Evolutionary conservation across 208 protist genomes (phyloP).

Genomic region (Acanthamoeba healyi): DNA sequence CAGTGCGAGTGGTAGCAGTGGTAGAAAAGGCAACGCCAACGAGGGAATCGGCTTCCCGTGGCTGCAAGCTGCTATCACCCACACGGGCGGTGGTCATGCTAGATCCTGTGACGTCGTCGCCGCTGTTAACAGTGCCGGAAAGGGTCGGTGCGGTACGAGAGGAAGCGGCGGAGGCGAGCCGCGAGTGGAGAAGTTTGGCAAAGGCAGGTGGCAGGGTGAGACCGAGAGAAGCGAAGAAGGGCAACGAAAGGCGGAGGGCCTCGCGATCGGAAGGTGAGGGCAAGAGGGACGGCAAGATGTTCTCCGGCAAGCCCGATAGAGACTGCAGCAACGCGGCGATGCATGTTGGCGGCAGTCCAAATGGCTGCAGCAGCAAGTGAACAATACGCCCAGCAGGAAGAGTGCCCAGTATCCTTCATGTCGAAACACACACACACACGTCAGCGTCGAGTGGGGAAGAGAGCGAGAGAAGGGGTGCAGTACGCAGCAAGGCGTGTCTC

Average conservation of each 20-base stretch:
- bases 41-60: neutral
- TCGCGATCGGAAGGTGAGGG: slow-evolving; percentile 33
- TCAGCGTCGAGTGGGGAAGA: neutral
- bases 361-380: slow-evolving; percentile 12
- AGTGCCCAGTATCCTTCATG: neutral
- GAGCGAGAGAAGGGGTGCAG: neutral
- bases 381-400: neutral
- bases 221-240: slow-evolving; percentile 17
- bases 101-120: neutral
- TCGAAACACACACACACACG: too few species aligned
- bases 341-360: slow-evolving; percentile 3
- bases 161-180: neutral
- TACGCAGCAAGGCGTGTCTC: neutral
- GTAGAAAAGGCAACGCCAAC: neutral
- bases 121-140: neutral
- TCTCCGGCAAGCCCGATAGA: slow-evolving; percentile 8
- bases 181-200: slow-evolving; percentile 10
- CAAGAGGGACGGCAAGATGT: neutral
- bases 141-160: too few species aligned
- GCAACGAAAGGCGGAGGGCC: slow-evolving; percentile 14
- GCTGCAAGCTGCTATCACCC: neutral
- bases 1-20: neutral
- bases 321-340: slow-evolving; percentile 5
- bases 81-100: too few species aligned
- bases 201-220: slow-evolving; percentile 12